These are phyloP conservation scores for Physcomitrellopsis africana DNA, from an alignment of 225 moss, liverwort and hornwort species.

Conservation along the genomic window DNA sequence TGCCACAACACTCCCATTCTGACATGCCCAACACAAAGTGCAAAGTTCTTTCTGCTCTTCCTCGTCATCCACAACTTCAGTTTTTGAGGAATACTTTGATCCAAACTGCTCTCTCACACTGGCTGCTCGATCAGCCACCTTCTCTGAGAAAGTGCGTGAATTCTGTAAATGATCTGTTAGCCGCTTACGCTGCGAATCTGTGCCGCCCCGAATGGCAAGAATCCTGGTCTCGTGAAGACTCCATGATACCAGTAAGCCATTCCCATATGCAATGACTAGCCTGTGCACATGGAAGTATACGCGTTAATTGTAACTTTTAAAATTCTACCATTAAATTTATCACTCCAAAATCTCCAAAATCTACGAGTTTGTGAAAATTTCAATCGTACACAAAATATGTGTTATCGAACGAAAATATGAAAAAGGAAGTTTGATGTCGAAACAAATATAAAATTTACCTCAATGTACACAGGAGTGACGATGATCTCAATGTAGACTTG, in stretches of 20 bases:
- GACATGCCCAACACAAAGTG: conserved; percentile 88
- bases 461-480: neutral
- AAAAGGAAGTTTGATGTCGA: conserved; percentile 1
- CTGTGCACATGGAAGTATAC: conserved; percentile 51
- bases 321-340: conserved; percentile 6
- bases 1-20: conserved; percentile 74
- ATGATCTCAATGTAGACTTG: conserved; percentile 4
- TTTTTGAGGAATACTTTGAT: conserved; percentile 30
- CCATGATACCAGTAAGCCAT: conserved; percentile 90
- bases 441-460: conserved; percentile 5
- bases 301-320: neutral
- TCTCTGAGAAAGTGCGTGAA: conserved; percentile 63
- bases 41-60: conserved; percentile 94
- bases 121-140: conserved; percentile 33
- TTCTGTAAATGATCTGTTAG: conserved; percentile 61
- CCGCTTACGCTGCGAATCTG: conserved; percentile 68
- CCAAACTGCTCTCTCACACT: conserved; percentile 24
- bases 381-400: neutral
- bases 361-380: neutral
- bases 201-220: conserved; percentile 92
- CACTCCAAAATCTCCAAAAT: conserved; percentile 8
- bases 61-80: conserved; percentile 52
- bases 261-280: conserved; percentile 89
- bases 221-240: conserved; percentile 88
- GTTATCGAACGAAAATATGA: conserved; percentile 22